Evolutionary conservation across 306 rosid species (phyloP).

Genomic region (Abrus pulchellus): DNA sequence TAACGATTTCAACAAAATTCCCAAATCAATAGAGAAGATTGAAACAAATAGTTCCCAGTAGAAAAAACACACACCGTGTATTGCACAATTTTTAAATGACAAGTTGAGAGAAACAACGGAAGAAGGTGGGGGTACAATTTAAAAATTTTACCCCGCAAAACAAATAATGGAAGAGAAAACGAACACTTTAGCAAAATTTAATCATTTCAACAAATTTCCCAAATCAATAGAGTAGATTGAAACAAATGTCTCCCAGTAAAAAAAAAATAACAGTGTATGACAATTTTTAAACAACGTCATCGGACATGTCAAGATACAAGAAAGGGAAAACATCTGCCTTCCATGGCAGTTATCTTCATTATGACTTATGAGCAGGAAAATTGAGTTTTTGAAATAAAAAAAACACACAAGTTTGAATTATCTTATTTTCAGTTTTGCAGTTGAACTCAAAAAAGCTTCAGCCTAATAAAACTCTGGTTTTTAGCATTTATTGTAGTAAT

Average conservation of each 20-base stretch:
- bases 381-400: slow-evolving; percentile 29
- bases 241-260: neutral
- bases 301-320: slow-evolving; percentile 7
- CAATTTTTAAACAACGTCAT: neutral
- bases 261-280: neutral
- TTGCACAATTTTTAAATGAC: neutral
- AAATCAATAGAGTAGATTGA: neutral
- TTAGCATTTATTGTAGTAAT: neutral
- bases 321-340: neutral
- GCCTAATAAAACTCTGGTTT: neutral
- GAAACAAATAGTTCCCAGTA: neutral
- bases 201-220: too few species aligned
- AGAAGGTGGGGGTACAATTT: neutral
- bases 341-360: slow-evolving; percentile 1
- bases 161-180: slow-evolving; percentile 36
- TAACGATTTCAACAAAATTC: slow-evolving; percentile 32
- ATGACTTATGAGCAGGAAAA: neutral
- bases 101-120: too few species aligned
- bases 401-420: neutral
- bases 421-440: neutral
- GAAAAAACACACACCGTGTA: neutral
- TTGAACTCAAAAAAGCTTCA: neutral
- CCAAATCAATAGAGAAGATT: neutral
- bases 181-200: neutral
- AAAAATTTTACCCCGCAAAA: neutral